Percentiles rank a stretch among this genome's conserved stretches.
phyloP scores from a whole-genome alignment of 768 basidiomycete genomes.

The Inosperma sp. region DNA sequence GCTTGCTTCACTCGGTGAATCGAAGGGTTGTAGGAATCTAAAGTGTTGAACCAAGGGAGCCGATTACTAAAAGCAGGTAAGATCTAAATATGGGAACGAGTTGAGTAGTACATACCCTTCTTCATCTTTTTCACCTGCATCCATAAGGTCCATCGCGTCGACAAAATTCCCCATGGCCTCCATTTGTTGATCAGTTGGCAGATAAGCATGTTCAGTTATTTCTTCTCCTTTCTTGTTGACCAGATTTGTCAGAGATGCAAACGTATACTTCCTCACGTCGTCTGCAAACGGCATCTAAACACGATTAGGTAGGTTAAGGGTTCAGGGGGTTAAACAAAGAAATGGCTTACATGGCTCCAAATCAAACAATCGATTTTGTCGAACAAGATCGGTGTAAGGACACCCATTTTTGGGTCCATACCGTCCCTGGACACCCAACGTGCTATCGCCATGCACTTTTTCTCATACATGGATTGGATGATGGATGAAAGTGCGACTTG shows the following conservation, averaged over 20 bases:
- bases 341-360: conserved; percentile 66
- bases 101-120: conserved; percentile 49
- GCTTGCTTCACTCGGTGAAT: conserved; percentile 92
- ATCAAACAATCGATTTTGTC: conserved; percentile 73
- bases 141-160: conserved; percentile 82
- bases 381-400: conserved; percentile 59
- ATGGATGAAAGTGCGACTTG: conserved; percentile 87
- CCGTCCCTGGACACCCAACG: conserved; percentile 75
- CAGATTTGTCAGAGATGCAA: conserved; percentile 73
- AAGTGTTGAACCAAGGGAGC: conserved; percentile 71
- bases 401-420: conserved; percentile 81
- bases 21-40: conserved; percentile 80
- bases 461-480: conserved; percentile 72
- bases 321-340: not conserved
- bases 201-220: conserved; percentile 70
- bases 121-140: conserved; percentile 70
- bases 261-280: conserved; percentile 83
- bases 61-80: conserved; percentile 41
- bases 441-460: conserved; percentile 69
- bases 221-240: conserved; percentile 70
- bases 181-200: conserved; percentile 75
- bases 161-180: conserved; percentile 86
- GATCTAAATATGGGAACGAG: conserved; percentile 2
- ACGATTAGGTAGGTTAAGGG: not conserved
- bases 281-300: conserved; percentile 93